Percentiles rank a stretch among this genome's conserved stretches.
phyloP scores from a whole-genome alignment of 352 stramenopile species.

The Globisporangium mamillatum region DNA sequence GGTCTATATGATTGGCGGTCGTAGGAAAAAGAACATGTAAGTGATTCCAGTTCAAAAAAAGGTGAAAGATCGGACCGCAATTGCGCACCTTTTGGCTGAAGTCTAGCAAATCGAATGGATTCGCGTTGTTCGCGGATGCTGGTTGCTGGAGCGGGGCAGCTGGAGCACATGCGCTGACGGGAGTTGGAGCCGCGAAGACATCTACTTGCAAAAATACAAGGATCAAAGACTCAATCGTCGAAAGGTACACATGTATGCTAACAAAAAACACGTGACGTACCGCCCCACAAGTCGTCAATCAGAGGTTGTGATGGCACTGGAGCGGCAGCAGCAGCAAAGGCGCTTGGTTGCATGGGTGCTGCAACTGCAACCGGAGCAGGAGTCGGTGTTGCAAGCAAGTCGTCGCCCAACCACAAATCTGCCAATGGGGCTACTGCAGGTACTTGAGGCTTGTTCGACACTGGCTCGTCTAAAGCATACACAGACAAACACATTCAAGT shows the following conservation, averaged over 20 bases:
- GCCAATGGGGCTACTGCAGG: neutral
- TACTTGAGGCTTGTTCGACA: neutral
- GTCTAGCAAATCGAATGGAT: constrained; percentile 39
- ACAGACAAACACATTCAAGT: neutral
- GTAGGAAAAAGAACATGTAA: neutral
- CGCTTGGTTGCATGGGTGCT: neutral
- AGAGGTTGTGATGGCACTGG: constrained; percentile 1
- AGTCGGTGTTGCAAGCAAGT: constrained; percentile 6
- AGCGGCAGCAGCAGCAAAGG: neutral
- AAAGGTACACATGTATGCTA: neutral
- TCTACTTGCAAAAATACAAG: neutral
- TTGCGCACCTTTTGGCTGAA: constrained; percentile 37
- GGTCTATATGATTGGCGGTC: constrained; percentile 8
- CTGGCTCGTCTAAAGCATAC: constrained; percentile 20
- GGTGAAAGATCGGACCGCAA: neutral
- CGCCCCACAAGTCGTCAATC: constrained; percentile 18
- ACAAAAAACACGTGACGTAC: neutral
- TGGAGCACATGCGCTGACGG: too few relatives aligned
- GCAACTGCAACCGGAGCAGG: neutral
- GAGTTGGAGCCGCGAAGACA: constrained; percentile 2
- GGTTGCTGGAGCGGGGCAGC: neutral
- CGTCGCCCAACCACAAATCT: constrained; percentile 17
- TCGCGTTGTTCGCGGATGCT: constrained; percentile 17
- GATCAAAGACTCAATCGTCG: neutral
- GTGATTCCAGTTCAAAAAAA: neutral